Evolutionary conservation across 2,329 filamentous ascomycete species (phyloP), one percentile per base, ranked within the genome.

Genomic region (Fusarium kyushuense): DNA sequence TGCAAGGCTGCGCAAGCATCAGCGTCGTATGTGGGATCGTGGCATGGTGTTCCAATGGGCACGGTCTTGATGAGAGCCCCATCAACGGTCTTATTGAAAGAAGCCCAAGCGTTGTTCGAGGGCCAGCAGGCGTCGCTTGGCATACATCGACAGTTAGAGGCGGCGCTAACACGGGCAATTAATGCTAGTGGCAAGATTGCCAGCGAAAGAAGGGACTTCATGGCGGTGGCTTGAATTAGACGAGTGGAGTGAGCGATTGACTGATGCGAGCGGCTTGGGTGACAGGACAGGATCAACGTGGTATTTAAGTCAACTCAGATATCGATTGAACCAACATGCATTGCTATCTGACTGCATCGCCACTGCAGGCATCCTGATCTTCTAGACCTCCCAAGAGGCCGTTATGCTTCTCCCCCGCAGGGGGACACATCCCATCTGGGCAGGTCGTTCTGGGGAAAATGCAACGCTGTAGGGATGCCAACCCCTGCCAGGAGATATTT

Each of bases 61-160:
- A 83, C 76, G 0, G 84, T 87, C 2, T 78, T 78, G 32, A 89
- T 77, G 25, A 89, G 76, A 12, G 76, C 77, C 0, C 87, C 87
- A 5, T 77, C 76, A 1, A 89, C 75, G 3, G 85, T 83, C 29
- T 74, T 43, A 71, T 89, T 89, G 64, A 89, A 80, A 4, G 69
- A 53, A 10, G 74, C 66, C 86, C 86, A 89, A n/a, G 75, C 71
- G 8, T 65, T 49, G 4, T 60, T 27, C 0, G 78, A 77, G 1
- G 87, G 87, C 87, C 87, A 89, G 71, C 82, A 84, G 1, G 70
- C 32, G 51, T 88, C 84, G 17, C 80, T 81, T 2, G 86, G 85
- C 33, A 84, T 80, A 74, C 81, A 86, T 10, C 47, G 47, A 16
- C 47, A 51, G 19, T 65, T 71, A 43, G 66, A 16, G 52, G 45